A percentile compares a stretch with the other conserved stretches of the same genome.
Evolutionary conservation across 2,329 filamentous ascomycete genomes (phyloP).

Genomic region (Xylariomycetidae sp.): DNA sequence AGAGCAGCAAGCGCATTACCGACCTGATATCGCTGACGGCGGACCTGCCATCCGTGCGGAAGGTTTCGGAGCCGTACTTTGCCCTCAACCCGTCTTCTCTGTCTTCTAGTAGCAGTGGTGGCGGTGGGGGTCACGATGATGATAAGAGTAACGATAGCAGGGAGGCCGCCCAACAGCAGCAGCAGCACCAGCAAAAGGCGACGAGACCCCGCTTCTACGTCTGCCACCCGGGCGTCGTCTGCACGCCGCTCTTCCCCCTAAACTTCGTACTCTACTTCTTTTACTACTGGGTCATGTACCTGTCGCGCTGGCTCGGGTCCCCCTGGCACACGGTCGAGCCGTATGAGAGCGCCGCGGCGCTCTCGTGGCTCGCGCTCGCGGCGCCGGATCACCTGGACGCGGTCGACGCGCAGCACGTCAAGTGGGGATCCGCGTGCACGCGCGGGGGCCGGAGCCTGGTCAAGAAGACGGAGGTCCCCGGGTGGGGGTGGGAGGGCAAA

Average conservation of each 20-base stretch:
- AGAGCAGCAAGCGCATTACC: conserved; percentile 80
- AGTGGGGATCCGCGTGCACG: conserved; percentile 80
- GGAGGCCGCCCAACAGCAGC: too few species aligned
- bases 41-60: conserved; percentile 57
- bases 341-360: conserved; percentile 71
- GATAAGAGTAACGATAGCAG: too few species aligned
- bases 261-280: conserved; percentile 62
- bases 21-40: conserved; percentile 77
- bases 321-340: conserved; percentile 80
- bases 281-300: conserved; percentile 64
- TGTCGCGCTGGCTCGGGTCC: conserved; percentile 74
- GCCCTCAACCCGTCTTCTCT: conserved; percentile 20
- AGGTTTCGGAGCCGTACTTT: conserved; percentile 55
- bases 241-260: conserved; percentile 75
- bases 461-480: conserved; percentile 76
- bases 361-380: conserved; percentile 74
- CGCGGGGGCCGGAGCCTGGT: conserved; percentile 54
- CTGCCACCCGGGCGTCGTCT: conserved; percentile 81
- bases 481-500: conserved; percentile 72
- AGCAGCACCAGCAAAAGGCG: too few species aligned
- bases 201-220: conserved; percentile 66
- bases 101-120: conserved; percentile 2
- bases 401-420: conserved; percentile 51
- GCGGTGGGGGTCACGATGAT: too few species aligned
- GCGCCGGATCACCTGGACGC: conserved; percentile 58